phyloP scores from a whole-genome alignment of 768 basidiomycete species.

The Suillus americanus region DNA sequence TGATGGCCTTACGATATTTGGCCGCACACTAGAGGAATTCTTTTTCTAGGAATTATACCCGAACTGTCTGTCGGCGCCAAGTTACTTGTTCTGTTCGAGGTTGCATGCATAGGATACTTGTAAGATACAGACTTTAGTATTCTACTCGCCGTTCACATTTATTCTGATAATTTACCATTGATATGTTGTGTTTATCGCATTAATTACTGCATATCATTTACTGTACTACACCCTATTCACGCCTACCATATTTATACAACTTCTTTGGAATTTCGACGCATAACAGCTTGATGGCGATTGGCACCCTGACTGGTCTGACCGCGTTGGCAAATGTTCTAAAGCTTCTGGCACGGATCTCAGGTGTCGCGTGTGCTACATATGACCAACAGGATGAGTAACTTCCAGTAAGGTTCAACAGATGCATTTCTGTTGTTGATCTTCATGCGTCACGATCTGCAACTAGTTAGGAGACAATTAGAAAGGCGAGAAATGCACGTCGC shows the following conservation, averaged over 20 bases:
- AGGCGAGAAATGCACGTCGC: too few species aligned
- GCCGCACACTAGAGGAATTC: slow-evolving; percentile 36
- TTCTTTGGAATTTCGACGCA: neutral
- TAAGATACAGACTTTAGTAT: neutral
- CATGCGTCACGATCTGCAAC: too few species aligned
- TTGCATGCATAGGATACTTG: neutral
- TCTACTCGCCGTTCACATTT: too few species aligned
- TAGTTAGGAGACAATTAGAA: too few species aligned
- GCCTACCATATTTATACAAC: neutral
- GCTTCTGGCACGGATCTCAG: neutral
- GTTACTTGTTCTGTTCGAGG: neutral
- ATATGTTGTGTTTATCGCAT: neutral
- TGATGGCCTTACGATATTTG: slow-evolving; percentile 41
- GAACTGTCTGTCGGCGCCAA: neutral
- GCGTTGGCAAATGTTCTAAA: neutral
- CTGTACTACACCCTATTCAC: neutral
- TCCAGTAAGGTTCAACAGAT: neutral
- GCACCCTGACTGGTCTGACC: neutral
- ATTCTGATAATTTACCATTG: neutral
- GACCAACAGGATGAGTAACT: neutral
- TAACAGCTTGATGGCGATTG: neutral
- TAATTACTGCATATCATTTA: neutral
- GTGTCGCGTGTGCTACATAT: neutral
- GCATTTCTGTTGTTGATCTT: neutral
- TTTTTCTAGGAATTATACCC: slow-evolving; percentile 24